A percentile compares a stretch with the other conserved stretches of the same genome.
phyloP scores from a whole-genome alignment of 2,329 filamentous ascomycete species.

The Penicillium sclerotigenum region DNA sequence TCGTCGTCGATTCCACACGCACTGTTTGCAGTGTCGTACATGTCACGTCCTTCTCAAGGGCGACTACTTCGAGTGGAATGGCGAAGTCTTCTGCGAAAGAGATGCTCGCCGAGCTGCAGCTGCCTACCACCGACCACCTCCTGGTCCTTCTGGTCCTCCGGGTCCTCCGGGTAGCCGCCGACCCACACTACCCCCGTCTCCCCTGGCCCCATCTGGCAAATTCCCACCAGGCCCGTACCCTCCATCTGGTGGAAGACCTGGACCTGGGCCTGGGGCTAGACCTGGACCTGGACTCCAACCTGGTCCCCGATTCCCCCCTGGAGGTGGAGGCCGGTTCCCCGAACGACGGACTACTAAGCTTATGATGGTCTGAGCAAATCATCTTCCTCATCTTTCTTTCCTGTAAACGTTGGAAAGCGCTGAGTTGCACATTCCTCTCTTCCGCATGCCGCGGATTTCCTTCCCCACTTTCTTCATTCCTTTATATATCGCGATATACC shows the following conservation, averaged over 20 bases:
- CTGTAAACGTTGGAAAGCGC: background rate
- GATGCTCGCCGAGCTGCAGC: conserved; percentile 66
- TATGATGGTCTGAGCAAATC: conserved; percentile 45
- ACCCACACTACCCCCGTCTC: conserved; percentile 35
- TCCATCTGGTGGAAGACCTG: conserved; percentile 4
- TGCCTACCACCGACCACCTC: conserved; percentile 20
- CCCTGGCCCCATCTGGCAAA: conserved; percentile 28
- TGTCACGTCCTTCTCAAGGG: conserved; percentile 72
- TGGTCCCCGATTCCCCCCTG: conserved; percentile 26
- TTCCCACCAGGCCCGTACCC: conserved; percentile 29
- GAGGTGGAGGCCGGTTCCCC: conserved; percentile 42
- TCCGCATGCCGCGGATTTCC: background rate
- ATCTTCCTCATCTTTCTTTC: background rate
- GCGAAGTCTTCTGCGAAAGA: conserved; percentile 77
- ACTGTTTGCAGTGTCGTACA: conserved; percentile 75
- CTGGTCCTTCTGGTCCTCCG: conserved; percentile 27
- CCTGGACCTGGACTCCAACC: conserved; percentile 18
- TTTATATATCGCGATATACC: conserved; percentile 26
- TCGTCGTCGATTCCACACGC: conserved; percentile 75
- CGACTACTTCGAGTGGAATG: conserved; percentile 88
- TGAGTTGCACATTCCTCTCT: background rate
- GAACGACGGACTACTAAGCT: conserved; percentile 49
- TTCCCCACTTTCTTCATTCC: conserved; percentile 10
- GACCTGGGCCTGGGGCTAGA: background rate
- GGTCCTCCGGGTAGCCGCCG: conserved; percentile 38